These are phyloP conservation scores for Pseudozyma hubeiensis DNA, from an alignment of 1,284 basidiomycete genomes.

Conservation along the genomic window DNA sequence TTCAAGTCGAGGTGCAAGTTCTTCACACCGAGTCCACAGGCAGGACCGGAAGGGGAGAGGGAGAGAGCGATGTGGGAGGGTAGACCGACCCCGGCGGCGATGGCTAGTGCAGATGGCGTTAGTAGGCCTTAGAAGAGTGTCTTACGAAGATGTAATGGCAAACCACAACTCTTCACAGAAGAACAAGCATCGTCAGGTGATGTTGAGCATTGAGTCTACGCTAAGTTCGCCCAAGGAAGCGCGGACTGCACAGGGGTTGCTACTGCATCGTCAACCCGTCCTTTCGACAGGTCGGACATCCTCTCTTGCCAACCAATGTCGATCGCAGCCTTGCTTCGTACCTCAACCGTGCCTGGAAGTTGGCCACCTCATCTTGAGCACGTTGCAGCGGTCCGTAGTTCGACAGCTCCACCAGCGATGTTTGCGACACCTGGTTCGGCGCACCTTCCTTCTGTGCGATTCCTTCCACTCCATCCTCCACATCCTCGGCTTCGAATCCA, in stretches of 20 bases:
- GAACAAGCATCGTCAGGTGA: no score
- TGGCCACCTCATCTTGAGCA: slow-evolving; percentile 14
- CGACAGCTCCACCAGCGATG: slow-evolving; percentile 14
- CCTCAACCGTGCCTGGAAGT: slow-evolving; percentile 35
- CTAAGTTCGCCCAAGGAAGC: no score
- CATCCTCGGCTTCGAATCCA: background rate
- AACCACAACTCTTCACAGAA: background rate
- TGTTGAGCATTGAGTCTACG: no score
- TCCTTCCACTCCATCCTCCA: background rate
- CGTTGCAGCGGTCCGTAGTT: slow-evolving; percentile 40
- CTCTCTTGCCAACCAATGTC: slow-evolving; percentile 27
- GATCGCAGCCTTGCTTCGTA: slow-evolving; percentile 46
- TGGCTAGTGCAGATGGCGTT: slow-evolving; percentile 13
- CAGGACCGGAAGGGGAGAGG: slow-evolving; percentile 31
- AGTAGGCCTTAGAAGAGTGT: background rate
- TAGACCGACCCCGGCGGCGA: slow-evolving; percentile 26
- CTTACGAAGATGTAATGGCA: no score
- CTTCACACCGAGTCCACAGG: slow-evolving; percentile 35
- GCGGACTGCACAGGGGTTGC: background rate
- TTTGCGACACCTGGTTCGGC: slow-evolving; percentile 6
- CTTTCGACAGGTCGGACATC: slow-evolving; percentile 39
- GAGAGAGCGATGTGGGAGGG: slow-evolving; percentile 57
- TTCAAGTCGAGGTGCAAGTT: slow-evolving; percentile 61
- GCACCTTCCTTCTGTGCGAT: background rate
- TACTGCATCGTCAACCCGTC: slow-evolving; percentile 16